These are phyloP conservation scores for Rheum nobile DNA, from an alignment of 148 eudicot genomes.

Conservation along the genomic window DNA sequence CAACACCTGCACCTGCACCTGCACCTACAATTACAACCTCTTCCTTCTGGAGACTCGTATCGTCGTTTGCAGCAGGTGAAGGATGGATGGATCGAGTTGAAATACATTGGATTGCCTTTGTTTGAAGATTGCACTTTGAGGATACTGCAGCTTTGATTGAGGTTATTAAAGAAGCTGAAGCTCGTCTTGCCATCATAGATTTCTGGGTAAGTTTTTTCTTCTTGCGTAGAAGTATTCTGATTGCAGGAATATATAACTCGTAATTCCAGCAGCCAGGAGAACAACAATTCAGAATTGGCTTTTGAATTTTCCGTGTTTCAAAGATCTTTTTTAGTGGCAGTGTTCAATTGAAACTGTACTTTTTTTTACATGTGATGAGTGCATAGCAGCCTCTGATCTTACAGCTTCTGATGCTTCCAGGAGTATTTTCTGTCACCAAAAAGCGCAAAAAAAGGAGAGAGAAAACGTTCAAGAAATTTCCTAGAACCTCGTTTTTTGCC, in stretches of 20 bases:
- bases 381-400: neutral
- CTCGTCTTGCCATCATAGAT: conserved; percentile 4
- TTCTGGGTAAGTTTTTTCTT: neutral
- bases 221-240: neutral
- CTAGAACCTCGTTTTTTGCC: too few species aligned
- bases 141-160: neutral
- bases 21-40: conserved; percentile 82
- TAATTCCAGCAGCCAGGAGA: neutral
- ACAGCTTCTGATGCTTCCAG: neutral
- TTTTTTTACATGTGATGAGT: neutral
- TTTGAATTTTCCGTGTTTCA: neutral
- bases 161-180: neutral
- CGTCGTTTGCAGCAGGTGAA: neutral
- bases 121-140: neutral
- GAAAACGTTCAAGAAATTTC: too few species aligned
- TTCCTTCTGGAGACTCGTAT: conserved; percentile 18
- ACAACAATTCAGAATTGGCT: neutral
- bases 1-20: conserved; percentile 92
- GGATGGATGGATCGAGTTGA: conserved; percentile 1
- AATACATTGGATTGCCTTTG: neutral
- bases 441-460: too few species aligned
- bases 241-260: neutral
- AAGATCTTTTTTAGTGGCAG: neutral
- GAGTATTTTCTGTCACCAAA: too few species aligned
- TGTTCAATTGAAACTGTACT: neutral